A percentile compares a stretch with the other conserved stretches of the same genome.
These are phyloP conservation scores for Colletotrichum higginsianum DNA, from an alignment of 2,329 filamentous ascomycete genomes.

Conservation along the genomic window DNA sequence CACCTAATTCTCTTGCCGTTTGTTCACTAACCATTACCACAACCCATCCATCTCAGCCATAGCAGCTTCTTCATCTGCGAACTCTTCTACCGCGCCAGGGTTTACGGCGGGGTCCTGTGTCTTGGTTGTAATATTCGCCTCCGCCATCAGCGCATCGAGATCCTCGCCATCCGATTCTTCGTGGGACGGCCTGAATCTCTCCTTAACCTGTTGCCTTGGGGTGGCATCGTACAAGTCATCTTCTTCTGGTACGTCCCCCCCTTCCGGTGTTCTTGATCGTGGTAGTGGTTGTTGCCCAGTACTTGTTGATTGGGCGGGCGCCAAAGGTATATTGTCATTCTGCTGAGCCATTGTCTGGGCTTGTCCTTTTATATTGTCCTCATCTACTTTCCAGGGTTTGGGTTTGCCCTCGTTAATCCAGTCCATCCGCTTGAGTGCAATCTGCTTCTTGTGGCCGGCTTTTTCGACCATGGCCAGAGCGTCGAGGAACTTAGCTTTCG, in stretches of 20 bases:
- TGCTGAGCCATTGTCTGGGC: constrained; percentile 47
- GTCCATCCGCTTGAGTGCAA: constrained; percentile 81
- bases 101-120: constrained; percentile 21
- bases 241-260: constrained; percentile 58
- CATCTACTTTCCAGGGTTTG: constrained; percentile 53
- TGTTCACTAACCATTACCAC: constrained; percentile 54
- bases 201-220: constrained; percentile 49
- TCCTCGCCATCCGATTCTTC: constrained; percentile 53
- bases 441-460: constrained; percentile 85
- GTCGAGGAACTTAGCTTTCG: constrained; percentile 93
- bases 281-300: constrained; percentile 48
- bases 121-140: constrained; percentile 51
- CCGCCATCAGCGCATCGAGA: constrained; percentile 61
- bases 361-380: constrained; percentile 46
- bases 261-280: constrained; percentile 49
- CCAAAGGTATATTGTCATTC: constrained; percentile 45
- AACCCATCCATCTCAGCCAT: constrained; percentile 76
- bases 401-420: constrained; percentile 87
- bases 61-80: constrained; percentile 76
- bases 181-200: constrained; percentile 28
- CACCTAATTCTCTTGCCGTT: too few species aligned
- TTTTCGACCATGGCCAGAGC: constrained; percentile 93
- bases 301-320: constrained; percentile 53
- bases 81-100: constrained; percentile 53
- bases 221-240: constrained; percentile 71